Base-by-base conservation (phyloP, 441 rosid species). In the Metrosideros polymorpha region DNA sequence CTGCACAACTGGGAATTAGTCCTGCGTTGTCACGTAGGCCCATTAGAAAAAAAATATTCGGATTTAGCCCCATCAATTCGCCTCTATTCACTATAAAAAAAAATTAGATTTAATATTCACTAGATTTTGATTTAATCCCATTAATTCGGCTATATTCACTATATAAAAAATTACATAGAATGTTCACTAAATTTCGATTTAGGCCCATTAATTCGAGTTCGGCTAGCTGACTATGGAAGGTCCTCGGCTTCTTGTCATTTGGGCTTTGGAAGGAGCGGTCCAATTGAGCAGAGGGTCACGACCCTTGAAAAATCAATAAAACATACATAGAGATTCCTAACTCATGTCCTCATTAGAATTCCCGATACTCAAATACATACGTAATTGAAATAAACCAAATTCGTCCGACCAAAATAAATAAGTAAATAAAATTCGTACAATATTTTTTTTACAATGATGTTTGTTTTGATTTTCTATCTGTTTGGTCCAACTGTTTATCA, bases 401-500 rank as follows among this genome's bases (percentile, higher is more conserved):
- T 35, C 25, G 4, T 22, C 76, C 2, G 39, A 30, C 19, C 22
- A 1, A 12, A 5, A 27, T 27, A 30, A 30, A 61, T 6, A 59
- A 29, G 6, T 32, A 15, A 51, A 17, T 17, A 51, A 51, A 51
- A 51, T 51, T 51, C 22, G 19, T 17, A 7, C 53, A 15, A 51
- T 15, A 19, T 6, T 6, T 52, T 51, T 17, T 15, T 51, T 17
- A 52, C 0, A 19, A 9, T 35, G 4, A 66, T 4, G 2, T 35
- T 19, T 66, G 1, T 66, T 66, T 66, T 22, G 45, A 35, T 4
- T 3, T 35, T 18, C 5, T 66, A 22, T 19, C 6, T 10, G 14
- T 19, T 0, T 1, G 45, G 2, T 66, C 4, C 0, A 1, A 0
- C 8, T 5, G 1, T 9, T 66, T 19, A 6, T 1, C 0, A 5